phyloP scores from a whole-genome alignment of 2,329 filamentous ascomycete genomes.

The Sporothrix schenckii region DNA sequence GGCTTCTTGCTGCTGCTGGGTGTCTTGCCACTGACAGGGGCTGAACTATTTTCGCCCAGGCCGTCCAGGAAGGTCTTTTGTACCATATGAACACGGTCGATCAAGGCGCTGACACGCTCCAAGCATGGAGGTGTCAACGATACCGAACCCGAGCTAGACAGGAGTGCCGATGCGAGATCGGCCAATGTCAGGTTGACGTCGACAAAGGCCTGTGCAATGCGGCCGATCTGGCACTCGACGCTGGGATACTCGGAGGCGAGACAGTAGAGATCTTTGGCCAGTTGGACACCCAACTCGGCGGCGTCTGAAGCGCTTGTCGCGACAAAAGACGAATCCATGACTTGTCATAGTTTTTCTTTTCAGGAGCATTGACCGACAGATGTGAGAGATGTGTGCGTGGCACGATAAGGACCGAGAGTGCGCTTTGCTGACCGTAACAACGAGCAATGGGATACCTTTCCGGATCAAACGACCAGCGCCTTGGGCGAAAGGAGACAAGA shows the following conservation, averaged over 20 bases:
- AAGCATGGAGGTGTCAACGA: slow-evolving; percentile 24
- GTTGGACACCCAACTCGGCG: slow-evolving; percentile 33
- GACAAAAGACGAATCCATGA: slow-evolving; percentile 32
- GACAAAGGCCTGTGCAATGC: slow-evolving; percentile 35
- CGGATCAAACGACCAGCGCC: background rate
- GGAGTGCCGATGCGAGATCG: slow-evolving; percentile 31
- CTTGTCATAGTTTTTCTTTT: slow-evolving; percentile 29
- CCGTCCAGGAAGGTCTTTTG: slow-evolving; percentile 27
- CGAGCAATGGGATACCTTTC: background rate
- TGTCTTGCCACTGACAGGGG: background rate
- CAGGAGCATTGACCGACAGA: background rate
- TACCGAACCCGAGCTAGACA: background rate
- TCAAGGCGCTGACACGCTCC: slow-evolving; percentile 16
- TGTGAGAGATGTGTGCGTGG: background rate
- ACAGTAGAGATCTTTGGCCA: slow-evolving; percentile 34
- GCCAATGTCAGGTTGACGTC: slow-evolving; percentile 34
- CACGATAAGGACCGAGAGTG: background rate
- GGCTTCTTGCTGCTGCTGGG: slow-evolving; percentile 12
- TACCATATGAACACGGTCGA: slow-evolving; percentile 31
- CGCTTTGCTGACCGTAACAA: background rate
- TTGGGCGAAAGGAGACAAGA: background rate
- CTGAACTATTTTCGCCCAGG: slow-evolving; percentile 3
- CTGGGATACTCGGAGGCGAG: slow-evolving; percentile 32
- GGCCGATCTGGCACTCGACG: slow-evolving; percentile 34
- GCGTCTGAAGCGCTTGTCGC: slow-evolving; percentile 33